These are phyloP conservation scores for Zoysia pacifica DNA, from an alignment of 176 grass and related monocot species.

Conservation along the genomic window DNA sequence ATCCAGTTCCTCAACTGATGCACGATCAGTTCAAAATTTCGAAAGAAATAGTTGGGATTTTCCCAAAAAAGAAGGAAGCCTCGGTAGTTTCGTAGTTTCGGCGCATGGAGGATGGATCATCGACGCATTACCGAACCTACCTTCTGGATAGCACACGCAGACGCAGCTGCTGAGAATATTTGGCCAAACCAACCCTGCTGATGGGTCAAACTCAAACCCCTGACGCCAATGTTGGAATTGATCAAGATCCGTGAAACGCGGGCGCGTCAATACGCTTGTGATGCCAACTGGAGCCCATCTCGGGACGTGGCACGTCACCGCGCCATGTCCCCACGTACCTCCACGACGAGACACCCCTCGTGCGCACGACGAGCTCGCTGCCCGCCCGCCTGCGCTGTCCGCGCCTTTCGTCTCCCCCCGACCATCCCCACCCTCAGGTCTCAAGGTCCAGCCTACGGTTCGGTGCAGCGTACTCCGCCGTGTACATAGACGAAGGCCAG, in stretches of 20 bases:
- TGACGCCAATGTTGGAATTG: not conserved
- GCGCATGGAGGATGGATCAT: too few relatives aligned
- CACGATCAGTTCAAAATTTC: too few relatives aligned
- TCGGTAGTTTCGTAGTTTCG: too few relatives aligned
- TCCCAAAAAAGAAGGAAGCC: too few relatives aligned
- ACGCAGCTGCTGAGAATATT: too few relatives aligned
- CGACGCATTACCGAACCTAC: too few relatives aligned
- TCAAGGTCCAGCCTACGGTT: too few relatives aligned
- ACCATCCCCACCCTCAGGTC: too few relatives aligned
- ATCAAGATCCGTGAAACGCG: constrained; percentile 42
- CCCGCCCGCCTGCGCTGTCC: not conserved
- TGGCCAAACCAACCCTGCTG: too few relatives aligned
- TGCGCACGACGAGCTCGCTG: constrained; percentile 12
- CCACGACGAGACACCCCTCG: constrained; percentile 22
- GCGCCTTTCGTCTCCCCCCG: not conserved
- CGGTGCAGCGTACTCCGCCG: not conserved
- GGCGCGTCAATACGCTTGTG: not conserved
- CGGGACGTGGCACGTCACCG: constrained; percentile 26
- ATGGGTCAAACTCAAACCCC: not conserved
- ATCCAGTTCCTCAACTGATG: too few relatives aligned
- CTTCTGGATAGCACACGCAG: too few relatives aligned
- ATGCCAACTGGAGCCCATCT: constrained; percentile 25
- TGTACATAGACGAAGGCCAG: not conserved
- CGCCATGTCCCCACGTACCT: not conserved
- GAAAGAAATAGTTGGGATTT: too few relatives aligned